phyloP scores from a whole-genome alignment of 2,329 filamentous ascomycete species.

The Stachybotrys echinatus region DNA sequence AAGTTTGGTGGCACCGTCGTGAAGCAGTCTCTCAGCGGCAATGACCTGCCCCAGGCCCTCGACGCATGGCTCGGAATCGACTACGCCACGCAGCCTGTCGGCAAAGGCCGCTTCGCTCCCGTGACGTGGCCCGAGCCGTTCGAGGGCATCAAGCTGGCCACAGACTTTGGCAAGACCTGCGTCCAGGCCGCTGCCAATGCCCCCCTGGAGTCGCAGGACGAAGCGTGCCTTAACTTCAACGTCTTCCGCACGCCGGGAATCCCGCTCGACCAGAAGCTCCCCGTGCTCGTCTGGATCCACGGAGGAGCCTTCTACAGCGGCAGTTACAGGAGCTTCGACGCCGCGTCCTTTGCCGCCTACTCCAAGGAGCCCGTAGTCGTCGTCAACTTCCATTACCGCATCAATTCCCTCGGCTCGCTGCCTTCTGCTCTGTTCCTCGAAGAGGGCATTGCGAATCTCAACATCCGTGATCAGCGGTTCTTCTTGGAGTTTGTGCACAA shows the following conservation, averaged over 20 bases:
- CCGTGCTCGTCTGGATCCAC: conserved; percentile 34
- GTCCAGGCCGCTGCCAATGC: conserved; percentile 27
- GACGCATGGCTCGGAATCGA: conserved; percentile 44
- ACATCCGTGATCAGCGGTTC: conserved; percentile 46
- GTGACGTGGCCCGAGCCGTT: conserved; percentile 34
- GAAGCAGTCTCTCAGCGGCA: conserved; percentile 24
- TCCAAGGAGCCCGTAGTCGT: conserved; percentile 34
- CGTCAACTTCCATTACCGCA: conserved; percentile 38
- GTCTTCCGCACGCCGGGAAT: conserved; percentile 28
- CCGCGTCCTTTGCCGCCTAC: conserved; percentile 20
- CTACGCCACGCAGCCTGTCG: conserved; percentile 36
- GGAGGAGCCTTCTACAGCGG: conserved; percentile 29
- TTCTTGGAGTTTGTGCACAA: conserved; percentile 48
- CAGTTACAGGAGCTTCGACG: conserved; percentile 28
- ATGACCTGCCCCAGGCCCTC: conserved; percentile 24
- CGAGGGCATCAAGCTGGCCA: conserved; percentile 30
- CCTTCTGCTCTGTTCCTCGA: conserved; percentile 35
- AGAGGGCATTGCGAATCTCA: conserved; percentile 40
- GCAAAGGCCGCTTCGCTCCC: conserved; percentile 32
- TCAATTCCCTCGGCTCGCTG: conserved; percentile 32
- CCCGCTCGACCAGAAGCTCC: conserved; percentile 26
- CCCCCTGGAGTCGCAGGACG: conserved; percentile 18
- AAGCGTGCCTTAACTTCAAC: conserved; percentile 34
- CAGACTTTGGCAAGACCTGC: conserved; percentile 34
- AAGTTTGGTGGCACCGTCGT: conserved; percentile 31